phyloP scores from a whole-genome alignment of 2,329 filamentous ascomycete species.

The Fusarium sp. region DNA sequence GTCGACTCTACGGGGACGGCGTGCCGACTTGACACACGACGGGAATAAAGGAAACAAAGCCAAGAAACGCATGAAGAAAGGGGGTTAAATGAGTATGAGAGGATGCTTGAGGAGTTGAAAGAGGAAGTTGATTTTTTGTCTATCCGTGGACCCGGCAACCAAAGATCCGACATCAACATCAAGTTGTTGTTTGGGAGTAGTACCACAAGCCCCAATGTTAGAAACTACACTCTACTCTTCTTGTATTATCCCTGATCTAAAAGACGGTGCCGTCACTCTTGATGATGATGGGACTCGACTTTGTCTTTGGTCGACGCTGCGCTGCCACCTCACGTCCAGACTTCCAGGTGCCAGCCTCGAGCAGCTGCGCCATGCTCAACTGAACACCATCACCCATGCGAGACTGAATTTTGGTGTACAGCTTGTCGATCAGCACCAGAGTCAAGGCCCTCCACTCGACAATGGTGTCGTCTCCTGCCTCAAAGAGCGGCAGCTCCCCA shows the following conservation, averaged over 20 bases:
- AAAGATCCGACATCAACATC: background rate
- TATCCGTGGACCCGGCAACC: background rate
- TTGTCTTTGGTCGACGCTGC: conserved; percentile 81
- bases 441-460: conserved; percentile 73
- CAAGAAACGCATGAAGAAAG: background rate
- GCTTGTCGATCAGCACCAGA: conserved; percentile 65
- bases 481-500: conserved; percentile 62
- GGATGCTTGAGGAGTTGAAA: background rate
- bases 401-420: conserved; percentile 58
- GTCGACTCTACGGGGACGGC: background rate
- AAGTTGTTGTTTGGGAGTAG: background rate
- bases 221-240: background rate
- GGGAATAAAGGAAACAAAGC: background rate
- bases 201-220: background rate
- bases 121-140: background rate
- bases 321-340: conserved; percentile 85
- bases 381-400: conserved; percentile 40
- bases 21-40: background rate
- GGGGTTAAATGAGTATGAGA: background rate
- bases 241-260: background rate
- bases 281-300: conserved; percentile 80
- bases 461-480: conserved; percentile 66
- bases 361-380: conserved; percentile 61
- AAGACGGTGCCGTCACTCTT: conserved; percentile 30
- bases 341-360: conserved; percentile 68